These are phyloP conservation scores for Diaporthe vexans DNA, from an alignment of 2,329 filamentous ascomycete species.

Conservation along the genomic window DNA sequence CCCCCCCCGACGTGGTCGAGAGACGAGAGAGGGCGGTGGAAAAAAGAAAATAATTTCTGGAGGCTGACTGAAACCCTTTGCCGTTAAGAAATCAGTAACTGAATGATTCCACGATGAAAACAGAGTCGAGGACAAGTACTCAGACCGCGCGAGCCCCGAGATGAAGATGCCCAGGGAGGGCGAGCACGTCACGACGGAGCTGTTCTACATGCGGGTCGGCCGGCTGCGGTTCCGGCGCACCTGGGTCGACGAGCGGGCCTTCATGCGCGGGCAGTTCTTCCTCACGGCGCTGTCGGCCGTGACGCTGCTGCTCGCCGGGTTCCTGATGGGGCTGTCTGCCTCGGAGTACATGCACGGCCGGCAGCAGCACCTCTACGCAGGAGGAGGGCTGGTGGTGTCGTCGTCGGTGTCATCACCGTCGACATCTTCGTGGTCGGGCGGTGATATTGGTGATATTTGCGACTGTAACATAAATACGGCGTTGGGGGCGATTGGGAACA, in stretches of 20 bases:
- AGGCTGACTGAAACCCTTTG: constrained; percentile 27
- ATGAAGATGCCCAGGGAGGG: constrained; percentile 44
- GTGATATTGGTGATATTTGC: not conserved
- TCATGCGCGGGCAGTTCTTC: constrained; percentile 38
- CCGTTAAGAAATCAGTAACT: constrained; percentile 33
- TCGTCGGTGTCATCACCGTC: not conserved
- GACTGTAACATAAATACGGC: constrained; percentile 9
- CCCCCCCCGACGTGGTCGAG: too few relatives aligned
- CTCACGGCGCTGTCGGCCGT: constrained; percentile 35
- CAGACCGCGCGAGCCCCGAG: constrained; percentile 45
- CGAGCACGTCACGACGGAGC: constrained; percentile 45
- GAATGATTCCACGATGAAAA: not conserved
- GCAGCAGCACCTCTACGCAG: not conserved
- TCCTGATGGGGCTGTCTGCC: constrained; percentile 30
- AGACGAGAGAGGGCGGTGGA: too few relatives aligned
- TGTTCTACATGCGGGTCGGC: constrained; percentile 53
- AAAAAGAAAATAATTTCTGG: too few relatives aligned
- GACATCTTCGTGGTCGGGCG: not conserved
- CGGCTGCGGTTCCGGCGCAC: constrained; percentile 48
- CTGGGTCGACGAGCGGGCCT: constrained; percentile 49
- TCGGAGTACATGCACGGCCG: constrained; percentile 20
- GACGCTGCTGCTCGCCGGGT: constrained; percentile 24
- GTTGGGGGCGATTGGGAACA: constrained; percentile 19
- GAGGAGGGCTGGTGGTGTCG: not conserved
- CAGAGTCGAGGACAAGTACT: constrained; percentile 49